Percentiles rank a stretch among this genome's conserved stretches.
These are phyloP conservation scores for Balakata baccata DNA, from an alignment of 345 rosid species.

Conservation along the genomic window DNA sequence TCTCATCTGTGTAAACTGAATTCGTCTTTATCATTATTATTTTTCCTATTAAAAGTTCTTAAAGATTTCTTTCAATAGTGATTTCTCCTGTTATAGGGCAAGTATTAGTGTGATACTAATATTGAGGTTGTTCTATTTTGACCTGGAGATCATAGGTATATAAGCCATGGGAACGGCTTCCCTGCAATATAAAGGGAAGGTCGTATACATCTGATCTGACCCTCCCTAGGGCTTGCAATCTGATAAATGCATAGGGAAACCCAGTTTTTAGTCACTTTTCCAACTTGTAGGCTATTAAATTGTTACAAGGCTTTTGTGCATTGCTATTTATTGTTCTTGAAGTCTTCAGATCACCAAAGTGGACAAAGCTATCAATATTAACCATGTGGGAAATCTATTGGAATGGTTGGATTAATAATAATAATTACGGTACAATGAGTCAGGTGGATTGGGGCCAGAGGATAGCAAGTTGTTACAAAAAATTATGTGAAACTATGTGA, in stretches of 20 bases:
- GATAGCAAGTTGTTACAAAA: neutral
- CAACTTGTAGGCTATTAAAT: neutral
- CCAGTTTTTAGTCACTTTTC: neutral
- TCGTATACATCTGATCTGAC: no score
- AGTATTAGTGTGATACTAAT: neutral
- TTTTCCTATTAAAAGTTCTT: neutral
- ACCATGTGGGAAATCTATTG: neutral
- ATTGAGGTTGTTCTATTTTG: neutral
- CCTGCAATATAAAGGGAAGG: no score
- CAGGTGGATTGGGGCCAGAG: neutral
- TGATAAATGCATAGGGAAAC: neutral
- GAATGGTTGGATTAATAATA: neutral
- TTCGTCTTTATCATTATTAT: neutral
- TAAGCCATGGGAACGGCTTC: neutral
- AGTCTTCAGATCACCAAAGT: neutral
- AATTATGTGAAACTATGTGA: neutral
- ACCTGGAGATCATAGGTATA: neutral
- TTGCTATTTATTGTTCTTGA: no score
- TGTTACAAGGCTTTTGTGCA: neutral
- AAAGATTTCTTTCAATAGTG: neutral
- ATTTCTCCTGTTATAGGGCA: neutral
- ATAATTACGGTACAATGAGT: neutral
- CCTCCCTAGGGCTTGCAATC: neutral
- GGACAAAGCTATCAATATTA: neutral
- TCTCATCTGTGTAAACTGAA: no score